Percentiles rank a stretch among this genome's conserved stretches.
These are phyloP conservation scores for Podaxis sp. DNA, from an alignment of 768 basidiomycete genomes.

Conservation along the genomic window DNA sequence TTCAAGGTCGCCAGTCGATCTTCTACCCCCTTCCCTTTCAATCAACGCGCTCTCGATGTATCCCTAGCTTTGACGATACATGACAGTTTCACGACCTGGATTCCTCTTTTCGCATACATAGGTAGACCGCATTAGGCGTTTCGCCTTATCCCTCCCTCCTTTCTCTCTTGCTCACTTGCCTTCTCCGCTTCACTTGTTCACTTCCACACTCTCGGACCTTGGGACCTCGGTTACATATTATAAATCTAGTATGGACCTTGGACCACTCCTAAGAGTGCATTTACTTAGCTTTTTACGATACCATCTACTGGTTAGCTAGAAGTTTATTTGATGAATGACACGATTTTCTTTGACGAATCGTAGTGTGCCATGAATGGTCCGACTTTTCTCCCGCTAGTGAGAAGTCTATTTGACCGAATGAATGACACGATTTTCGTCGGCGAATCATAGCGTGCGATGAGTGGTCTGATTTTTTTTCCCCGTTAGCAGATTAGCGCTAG, in stretches of 20 bases:
- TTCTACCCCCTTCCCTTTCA: background rate
- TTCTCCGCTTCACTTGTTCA: background rate
- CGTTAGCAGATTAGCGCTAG: no score
- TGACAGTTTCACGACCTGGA: background rate
- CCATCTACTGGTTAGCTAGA: background rate
- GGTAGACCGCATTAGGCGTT: slow-evolving; percentile 13
- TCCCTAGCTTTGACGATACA: slow-evolving; percentile 2
- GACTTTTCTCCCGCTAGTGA: background rate
- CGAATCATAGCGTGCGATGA: background rate
- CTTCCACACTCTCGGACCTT: background rate
- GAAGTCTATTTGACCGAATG: background rate
- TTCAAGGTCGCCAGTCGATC: slow-evolving; percentile 6
- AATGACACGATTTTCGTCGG: background rate
- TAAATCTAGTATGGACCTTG: background rate
- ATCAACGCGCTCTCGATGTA: background rate
- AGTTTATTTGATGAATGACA: background rate
- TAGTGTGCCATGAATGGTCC: background rate
- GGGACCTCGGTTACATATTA: background rate
- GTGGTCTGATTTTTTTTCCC: background rate
- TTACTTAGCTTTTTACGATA: background rate
- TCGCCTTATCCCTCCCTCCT: background rate
- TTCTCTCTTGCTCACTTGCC: background rate
- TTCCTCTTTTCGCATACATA: background rate
- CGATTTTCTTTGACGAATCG: background rate
- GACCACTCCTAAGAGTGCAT: background rate